phyloP scores from a whole-genome alignment of 495 filamentous ascomycete genomes.

The Trichoderma virens region DNA sequence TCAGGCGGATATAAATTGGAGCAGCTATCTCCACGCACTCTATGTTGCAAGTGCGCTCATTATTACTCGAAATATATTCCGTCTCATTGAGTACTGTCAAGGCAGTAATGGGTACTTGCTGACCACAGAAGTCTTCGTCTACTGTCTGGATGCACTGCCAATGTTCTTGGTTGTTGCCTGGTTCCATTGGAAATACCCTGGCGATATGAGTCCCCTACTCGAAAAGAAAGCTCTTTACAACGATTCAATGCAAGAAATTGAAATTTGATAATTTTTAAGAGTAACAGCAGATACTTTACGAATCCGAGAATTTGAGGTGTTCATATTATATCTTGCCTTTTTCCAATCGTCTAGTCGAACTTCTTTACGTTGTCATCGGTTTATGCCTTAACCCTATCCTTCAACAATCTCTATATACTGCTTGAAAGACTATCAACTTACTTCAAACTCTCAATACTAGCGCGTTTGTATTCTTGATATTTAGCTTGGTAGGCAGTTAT shows the following conservation, averaged over 20 bases:
- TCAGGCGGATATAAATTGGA: background rate
- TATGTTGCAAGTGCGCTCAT: background rate
- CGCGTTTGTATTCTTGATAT: too few relatives aligned
- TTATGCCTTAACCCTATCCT: too few relatives aligned
- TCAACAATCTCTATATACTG: too few relatives aligned
- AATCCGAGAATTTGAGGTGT: background rate
- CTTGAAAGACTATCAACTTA: too few relatives aligned
- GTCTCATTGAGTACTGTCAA: background rate
- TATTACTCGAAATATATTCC: background rate
- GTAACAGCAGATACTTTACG: background rate
- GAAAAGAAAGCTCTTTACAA: background rate
- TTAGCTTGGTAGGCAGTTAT: too few relatives aligned
- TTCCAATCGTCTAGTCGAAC: too few relatives aligned
- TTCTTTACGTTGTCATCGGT: too few relatives aligned
- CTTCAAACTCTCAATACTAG: too few relatives aligned
- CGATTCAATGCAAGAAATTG: background rate
- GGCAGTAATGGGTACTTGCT: background rate
- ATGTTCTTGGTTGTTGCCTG: background rate
- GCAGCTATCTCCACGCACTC: background rate
- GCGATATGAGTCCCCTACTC: background rate
- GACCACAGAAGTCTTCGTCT: background rate
- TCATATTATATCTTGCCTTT: background rate
- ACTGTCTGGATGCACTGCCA: background rate
- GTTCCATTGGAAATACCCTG: background rate
- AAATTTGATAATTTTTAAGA: background rate